phyloP scores from a whole-genome alignment of 805 yeast species.

The Ogataea methylovora region DNA sequence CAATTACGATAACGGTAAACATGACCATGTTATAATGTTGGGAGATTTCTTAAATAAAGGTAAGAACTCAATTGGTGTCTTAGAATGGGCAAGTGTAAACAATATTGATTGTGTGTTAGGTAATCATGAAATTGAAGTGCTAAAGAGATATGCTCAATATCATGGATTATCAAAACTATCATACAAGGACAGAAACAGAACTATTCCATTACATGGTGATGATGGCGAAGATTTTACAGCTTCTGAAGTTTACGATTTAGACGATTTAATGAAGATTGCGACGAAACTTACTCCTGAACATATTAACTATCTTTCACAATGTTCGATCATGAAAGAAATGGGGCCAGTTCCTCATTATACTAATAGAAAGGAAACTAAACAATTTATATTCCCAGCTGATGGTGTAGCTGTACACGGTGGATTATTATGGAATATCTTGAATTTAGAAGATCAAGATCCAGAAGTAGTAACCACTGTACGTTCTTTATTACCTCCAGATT shows the following conservation, averaged over 20 bases:
- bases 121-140: conserved; percentile 74
- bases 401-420: conserved; percentile 82
- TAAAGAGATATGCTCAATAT: conserved; percentile 55
- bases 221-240: conserved; percentile 6
- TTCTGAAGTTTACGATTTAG: conserved; percentile 23
- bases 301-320: conserved; percentile 47
- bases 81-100: conserved; percentile 55
- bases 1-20: conserved; percentile 31
- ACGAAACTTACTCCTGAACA: conserved; percentile 52
- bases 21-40: conserved; percentile 58
- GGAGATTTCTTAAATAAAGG: conserved; percentile 91
- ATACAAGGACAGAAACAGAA: not conserved
- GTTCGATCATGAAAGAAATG: conserved; percentile 56
- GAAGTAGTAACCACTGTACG: conserved; percentile 63
- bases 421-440: conserved; percentile 51
- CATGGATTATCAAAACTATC: conserved; percentile 36
- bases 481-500: conserved; percentile 57
- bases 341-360: conserved; percentile 49
- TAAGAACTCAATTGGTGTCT: conserved; percentile 59
- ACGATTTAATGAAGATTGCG: conserved; percentile 38
- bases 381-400: conserved; percentile 19
- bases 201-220: conserved; percentile 6
- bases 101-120: conserved; percentile 74
- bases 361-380: conserved; percentile 19
- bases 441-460: conserved; percentile 51